Evolutionary conservation across 768 basidiomycete species (phyloP).

Genomic region (Boletus patriciae): DNA sequence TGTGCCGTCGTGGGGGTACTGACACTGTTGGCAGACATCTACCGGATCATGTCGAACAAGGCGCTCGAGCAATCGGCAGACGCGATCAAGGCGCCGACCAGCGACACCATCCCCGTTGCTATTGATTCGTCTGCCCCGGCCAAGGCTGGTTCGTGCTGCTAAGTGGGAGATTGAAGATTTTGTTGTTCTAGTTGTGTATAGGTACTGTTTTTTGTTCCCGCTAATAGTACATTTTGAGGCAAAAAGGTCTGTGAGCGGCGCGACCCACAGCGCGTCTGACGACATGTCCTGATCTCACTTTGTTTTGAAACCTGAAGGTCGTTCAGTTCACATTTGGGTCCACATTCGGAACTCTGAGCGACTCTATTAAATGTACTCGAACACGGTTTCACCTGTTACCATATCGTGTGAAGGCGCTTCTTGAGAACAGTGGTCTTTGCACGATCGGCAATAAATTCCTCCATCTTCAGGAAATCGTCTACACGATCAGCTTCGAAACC

Average conservation of each 20-base stretch:
- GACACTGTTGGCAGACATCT: constrained; percentile 68
- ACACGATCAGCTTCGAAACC: too few species aligned
- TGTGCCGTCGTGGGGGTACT: not conserved
- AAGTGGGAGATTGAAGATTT: constrained; percentile 13
- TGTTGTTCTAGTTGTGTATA: constrained; percentile 23
- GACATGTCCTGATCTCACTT: constrained; percentile 84
- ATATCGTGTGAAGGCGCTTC: too few species aligned
- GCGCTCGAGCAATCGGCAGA: constrained; percentile 82
- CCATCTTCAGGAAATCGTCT: too few species aligned
- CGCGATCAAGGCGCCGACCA: constrained; percentile 74
- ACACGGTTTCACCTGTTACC: too few species aligned
- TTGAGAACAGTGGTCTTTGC: too few species aligned
- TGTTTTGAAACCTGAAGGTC: too few species aligned
- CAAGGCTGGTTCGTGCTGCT: constrained; percentile 67
- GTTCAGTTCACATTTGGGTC: too few species aligned
- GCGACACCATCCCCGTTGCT: constrained; percentile 83
- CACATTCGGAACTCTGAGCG: too few species aligned
- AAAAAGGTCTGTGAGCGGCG: constrained; percentile 74
- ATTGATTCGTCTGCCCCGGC: constrained; percentile 56
- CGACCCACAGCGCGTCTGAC: constrained; percentile 83
- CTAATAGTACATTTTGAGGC: constrained; percentile 19
- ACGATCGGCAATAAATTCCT: too few species aligned
- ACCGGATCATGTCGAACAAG: constrained; percentile 96
- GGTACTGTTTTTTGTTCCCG: constrained; percentile 27
- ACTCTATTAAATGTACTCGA: too few species aligned